These are phyloP conservation scores for Aureobasidium musti DNA, from an alignment of 2,329 filamentous ascomycete species.

Conservation along the genomic window DNA sequence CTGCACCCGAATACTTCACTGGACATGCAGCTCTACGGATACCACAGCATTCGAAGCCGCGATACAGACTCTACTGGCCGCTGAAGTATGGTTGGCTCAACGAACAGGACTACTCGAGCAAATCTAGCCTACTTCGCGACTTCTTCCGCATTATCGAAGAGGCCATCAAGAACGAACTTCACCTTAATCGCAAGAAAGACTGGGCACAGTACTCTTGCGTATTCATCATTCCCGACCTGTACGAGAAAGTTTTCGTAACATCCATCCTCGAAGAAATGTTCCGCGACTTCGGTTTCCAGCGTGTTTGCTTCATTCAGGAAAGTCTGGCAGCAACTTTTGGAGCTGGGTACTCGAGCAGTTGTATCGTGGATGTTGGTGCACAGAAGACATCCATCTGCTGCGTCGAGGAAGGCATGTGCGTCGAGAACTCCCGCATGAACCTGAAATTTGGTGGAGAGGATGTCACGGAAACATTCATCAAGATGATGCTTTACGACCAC, in stretches of 20 bases:
- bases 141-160: slow-evolving; percentile 85
- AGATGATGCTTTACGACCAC: slow-evolving; percentile 96
- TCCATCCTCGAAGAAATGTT: slow-evolving; percentile 82
- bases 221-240: slow-evolving; percentile 95
- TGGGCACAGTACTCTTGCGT: slow-evolving; percentile 93
- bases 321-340: slow-evolving; percentile 93
- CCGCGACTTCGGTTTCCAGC: slow-evolving; percentile 84
- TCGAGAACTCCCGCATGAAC: slow-evolving; percentile 93
- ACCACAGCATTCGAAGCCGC: slow-evolving; percentile 82
- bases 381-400: slow-evolving; percentile 98
- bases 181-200: slow-evolving; percentile 72
- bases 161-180: slow-evolving; percentile 81
- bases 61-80: slow-evolving; percentile 93
- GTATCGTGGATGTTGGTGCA: slow-evolving; percentile 93
- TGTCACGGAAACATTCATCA: slow-evolving; percentile 90
- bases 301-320: slow-evolving; percentile 93
- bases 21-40: slow-evolving; percentile 82
- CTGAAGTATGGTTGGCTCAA: slow-evolving; percentile 85
- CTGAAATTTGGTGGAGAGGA: slow-evolving; percentile 91
- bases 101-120: slow-evolving; percentile 80
- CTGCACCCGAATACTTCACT: slow-evolving; percentile 75
- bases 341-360: slow-evolving; percentile 89
- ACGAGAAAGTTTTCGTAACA: slow-evolving; percentile 90
- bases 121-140: slow-evolving; percentile 80
- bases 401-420: slow-evolving; percentile 91